Percentiles rank a stretch among this genome's conserved stretches.
Conservation (phyloP, 257 asterid genomes). For the Scutellaria barbata region DNA sequence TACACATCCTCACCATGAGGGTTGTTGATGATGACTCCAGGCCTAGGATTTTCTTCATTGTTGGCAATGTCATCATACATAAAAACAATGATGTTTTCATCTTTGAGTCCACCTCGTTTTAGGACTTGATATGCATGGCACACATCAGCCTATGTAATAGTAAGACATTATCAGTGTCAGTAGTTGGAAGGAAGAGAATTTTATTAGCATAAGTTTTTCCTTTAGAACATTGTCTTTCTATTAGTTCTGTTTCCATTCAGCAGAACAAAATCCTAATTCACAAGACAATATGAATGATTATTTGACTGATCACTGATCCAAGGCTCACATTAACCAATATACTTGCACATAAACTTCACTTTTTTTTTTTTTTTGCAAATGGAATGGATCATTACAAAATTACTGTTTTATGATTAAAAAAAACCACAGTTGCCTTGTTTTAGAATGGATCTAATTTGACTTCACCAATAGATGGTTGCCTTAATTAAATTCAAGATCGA, state of each 20-base stretch:
- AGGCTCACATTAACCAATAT: no score
- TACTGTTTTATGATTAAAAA: background rate
- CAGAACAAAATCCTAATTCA: background rate
- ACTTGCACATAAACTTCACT: background rate
- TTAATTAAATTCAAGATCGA: background rate
- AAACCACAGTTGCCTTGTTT: background rate
- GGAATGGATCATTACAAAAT: background rate
- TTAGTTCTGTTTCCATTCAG: background rate
- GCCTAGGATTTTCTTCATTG: slow-evolving; percentile 83
- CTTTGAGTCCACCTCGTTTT: slow-evolving; percentile 86
- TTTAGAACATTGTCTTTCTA: background rate
- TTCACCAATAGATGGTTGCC: background rate
- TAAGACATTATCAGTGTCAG: slow-evolving; percentile 25
- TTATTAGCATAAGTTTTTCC: background rate
- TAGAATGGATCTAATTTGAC: background rate
- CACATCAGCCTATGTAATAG: slow-evolving; percentile 74
- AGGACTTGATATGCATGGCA: slow-evolving; percentile 95
- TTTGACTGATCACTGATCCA: no score
- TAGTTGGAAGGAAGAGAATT: background rate
- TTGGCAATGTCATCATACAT: slow-evolving; percentile 96
- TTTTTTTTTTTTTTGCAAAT: background rate
- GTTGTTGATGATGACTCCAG: slow-evolving; percentile 86
- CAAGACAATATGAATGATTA: background rate
- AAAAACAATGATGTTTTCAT: slow-evolving; percentile 86
- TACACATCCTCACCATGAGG: slow-evolving; percentile 93